Conservation (phyloP, 108 stramenopile species). For the Pseudonitzschia pungens region DNA sequence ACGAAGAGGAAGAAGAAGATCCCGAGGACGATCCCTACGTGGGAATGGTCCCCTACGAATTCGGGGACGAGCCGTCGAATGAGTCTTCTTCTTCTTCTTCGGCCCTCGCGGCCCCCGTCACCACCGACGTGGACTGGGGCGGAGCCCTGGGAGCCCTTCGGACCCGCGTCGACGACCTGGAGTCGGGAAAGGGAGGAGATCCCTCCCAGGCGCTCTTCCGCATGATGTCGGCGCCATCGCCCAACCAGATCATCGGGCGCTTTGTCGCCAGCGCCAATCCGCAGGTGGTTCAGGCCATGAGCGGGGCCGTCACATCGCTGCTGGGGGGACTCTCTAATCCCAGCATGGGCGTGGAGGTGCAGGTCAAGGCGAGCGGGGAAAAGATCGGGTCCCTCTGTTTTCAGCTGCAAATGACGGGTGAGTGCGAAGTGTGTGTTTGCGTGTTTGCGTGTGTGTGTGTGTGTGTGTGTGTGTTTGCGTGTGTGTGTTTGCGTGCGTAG, state of each 20-base stretch:
- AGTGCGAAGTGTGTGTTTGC: neutral
- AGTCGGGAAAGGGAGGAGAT: constrained; percentile 55
- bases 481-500: no score
- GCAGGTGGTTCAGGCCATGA: constrained; percentile 81
- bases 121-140: constrained; percentile 68
- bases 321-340: constrained; percentile 82
- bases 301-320: constrained; percentile 63
- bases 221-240: constrained; percentile 56
- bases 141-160: constrained; percentile 67
- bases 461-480: no score
- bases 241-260: constrained; percentile 70
- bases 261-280: constrained; percentile 77
- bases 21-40: constrained; percentile 25
- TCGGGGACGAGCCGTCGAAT: constrained; percentile 1
- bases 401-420: constrained; percentile 86
- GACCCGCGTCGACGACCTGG: constrained; percentile 63
- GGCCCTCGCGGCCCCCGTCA: constrained; percentile 12
- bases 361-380: constrained; percentile 75
- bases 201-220: constrained; percentile 80
- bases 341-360: constrained; percentile 57
- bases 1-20: constrained; percentile 21
- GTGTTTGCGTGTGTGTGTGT: neutral
- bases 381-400: constrained; percentile 80
- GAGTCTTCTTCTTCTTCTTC: neutral
- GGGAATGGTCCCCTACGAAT: constrained; percentile 23